A percentile compares a stretch with the other conserved stretches of the same genome.
Evolutionary conservation across 2,329 filamentous ascomycete species (phyloP).

Genomic region (Gnomoniopsis sp.): DNA sequence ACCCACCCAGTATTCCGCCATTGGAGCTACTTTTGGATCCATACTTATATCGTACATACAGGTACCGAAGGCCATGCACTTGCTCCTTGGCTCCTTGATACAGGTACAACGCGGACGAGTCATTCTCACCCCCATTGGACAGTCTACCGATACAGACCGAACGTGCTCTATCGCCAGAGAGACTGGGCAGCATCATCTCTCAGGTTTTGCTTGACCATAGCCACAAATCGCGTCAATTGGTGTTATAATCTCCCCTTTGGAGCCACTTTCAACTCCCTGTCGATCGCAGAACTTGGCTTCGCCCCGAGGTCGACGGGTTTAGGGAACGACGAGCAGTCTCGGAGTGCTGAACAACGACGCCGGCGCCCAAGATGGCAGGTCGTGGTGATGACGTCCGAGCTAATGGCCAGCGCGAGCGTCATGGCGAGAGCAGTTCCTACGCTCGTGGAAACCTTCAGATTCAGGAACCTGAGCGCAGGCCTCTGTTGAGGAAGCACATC

Average conservation of each 20-base stretch:
- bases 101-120: background rate
- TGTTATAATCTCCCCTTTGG: no score
- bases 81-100: background rate
- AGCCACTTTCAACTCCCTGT: no score
- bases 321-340: background rate
- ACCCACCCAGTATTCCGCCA: no score
- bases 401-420: background rate
- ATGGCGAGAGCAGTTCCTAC: background rate
- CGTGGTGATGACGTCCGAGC: background rate
- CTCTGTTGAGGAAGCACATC: slow-evolving; percentile 35
- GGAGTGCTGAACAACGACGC: background rate
- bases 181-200: background rate
- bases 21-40: no score
- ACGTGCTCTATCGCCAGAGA: background rate
- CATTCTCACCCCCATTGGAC: background rate
- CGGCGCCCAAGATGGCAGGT: background rate
- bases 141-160: background rate
- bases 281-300: no score
- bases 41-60: no score
- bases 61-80: background rate
- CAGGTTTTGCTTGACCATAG: background rate
- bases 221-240: no score
- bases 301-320: background rate
- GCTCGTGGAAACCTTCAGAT: slow-evolving; percentile 14
- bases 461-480: slow-evolving; percentile 27